phyloP scores from a whole-genome alignment of 331 rosid species.

The Pyrus hybrid region DNA sequence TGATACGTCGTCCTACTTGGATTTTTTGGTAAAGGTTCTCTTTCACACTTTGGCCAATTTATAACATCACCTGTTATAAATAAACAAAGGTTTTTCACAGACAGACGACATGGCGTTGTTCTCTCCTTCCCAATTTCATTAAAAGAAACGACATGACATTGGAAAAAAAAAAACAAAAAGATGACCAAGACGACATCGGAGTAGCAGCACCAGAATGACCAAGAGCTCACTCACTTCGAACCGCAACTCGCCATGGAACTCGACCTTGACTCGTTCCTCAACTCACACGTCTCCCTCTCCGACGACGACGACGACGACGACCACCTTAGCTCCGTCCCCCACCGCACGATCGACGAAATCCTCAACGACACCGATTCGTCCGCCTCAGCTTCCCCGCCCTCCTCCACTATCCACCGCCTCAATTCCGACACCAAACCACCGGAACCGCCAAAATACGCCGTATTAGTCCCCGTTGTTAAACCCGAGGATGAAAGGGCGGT shows the following conservation, averaged over 20 bases:
- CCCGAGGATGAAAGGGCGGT: conserved; percentile 17
- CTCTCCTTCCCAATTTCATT: background rate
- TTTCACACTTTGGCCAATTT: no score
- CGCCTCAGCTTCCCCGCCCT: conserved; percentile 37
- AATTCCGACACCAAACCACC: conserved; percentile 4
- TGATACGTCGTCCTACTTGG: no score
- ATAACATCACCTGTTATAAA: background rate
- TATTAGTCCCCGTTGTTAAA: background rate
- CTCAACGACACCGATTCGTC: conserved; percentile 78
- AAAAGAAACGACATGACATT: background rate
- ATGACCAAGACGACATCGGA: background rate
- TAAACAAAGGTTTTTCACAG: no score
- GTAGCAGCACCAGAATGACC: conserved; percentile 14
- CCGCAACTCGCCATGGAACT: conserved; percentile 50
- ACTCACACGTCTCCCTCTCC: conserved; percentile 36
- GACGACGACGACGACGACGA: conserved; percentile 10
- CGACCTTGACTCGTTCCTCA: conserved; percentile 60
- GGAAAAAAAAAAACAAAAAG: background rate
- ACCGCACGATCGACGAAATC: conserved; percentile 28
- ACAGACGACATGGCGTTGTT: background rate
- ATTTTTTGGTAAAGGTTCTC: no score
- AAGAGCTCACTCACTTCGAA: conserved; percentile 10
- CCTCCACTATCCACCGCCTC: conserved; percentile 13
- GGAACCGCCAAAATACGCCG: background rate
- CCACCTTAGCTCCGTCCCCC: conserved; percentile 4